These are phyloP conservation scores for Pleurotus cornucopiae DNA, from an alignment of 768 basidiomycete species.

Conservation along the genomic window DNA sequence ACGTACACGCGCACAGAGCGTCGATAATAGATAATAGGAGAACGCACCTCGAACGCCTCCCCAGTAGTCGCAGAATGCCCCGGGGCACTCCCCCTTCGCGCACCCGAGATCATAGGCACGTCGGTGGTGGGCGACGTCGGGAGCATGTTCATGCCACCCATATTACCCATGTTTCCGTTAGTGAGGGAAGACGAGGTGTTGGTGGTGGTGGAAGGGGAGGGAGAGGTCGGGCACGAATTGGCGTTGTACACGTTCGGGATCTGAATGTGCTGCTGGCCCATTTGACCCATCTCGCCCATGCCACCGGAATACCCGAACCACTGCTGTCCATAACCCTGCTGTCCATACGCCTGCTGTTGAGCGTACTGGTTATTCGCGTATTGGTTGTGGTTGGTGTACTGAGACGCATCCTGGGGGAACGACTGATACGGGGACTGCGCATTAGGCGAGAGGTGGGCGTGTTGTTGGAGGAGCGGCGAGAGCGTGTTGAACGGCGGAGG, in stretches of 20 bases:
- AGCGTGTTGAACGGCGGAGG: conserved; percentile 34
- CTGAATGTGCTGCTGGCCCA: conserved; percentile 56
- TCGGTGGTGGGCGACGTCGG: conserved; percentile 55
- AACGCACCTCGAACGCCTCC: conserved; percentile 39
- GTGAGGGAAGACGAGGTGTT: background rate
- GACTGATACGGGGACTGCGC: too few relatives aligned
- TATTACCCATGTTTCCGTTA: background rate
- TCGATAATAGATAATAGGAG: conserved; percentile 5
- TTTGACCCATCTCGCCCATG: too few relatives aligned
- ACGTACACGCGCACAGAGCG: too few relatives aligned
- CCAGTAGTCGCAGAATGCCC: conserved; percentile 30
- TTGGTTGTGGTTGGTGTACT: too few relatives aligned
- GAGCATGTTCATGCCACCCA: conserved; percentile 31
- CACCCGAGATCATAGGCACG: background rate
- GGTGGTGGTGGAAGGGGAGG: conserved; percentile 29
- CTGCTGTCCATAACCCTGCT: too few relatives aligned
- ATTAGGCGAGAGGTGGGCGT: too few relatives aligned
- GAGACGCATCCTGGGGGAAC: too few relatives aligned
- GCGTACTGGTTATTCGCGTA: too few relatives aligned
- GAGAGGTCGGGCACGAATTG: conserved; percentile 59
- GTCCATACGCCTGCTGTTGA: too few relatives aligned
- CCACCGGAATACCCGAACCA: too few relatives aligned
- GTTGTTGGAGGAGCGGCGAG: background rate
- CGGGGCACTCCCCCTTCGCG: background rate
- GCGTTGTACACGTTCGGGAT: conserved; percentile 57